Evolutionary conservation across 768 basidiomycete species (phyloP).

Genomic region (Xerocomellus chrysenteron): DNA sequence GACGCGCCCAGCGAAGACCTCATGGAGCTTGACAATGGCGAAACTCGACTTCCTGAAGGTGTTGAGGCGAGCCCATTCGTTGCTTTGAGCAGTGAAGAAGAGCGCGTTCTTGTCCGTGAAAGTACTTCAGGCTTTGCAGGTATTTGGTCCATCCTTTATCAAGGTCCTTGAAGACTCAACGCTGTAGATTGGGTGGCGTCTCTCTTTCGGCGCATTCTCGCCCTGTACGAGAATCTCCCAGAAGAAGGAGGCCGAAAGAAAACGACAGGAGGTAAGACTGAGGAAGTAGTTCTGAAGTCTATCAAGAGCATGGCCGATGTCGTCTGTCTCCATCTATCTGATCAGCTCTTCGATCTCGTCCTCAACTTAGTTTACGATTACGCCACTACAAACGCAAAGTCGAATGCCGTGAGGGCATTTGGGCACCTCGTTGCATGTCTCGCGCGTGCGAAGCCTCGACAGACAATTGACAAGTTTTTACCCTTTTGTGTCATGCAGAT

Average conservation of each 20-base stretch:
- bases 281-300: conserved; percentile 74
- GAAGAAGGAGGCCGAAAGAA: conserved; percentile 91
- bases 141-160: conserved; percentile 29
- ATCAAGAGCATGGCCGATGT: conserved; percentile 80
- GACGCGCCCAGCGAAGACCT: conserved; percentile 54
- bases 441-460: conserved; percentile 72
- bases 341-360: conserved; percentile 76
- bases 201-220: conserved; percentile 73
- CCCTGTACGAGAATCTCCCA: conserved; percentile 88
- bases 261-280: conserved; percentile 77
- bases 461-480: conserved; percentile 78
- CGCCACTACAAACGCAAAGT: conserved; percentile 83
- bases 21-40: conserved; percentile 51
- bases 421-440: conserved; percentile 86
- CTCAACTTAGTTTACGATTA: conserved; percentile 85
- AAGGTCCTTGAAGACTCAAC: neutral
- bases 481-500: conserved; percentile 76
- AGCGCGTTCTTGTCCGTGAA: conserved; percentile 70
- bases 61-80: conserved; percentile 35
- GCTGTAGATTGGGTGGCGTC: conserved; percentile 74
- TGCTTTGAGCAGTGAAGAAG: conserved; percentile 58
- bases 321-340: conserved; percentile 67
- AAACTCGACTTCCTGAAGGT: conserved; percentile 52
- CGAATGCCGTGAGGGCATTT: conserved; percentile 89
- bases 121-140: conserved; percentile 80